Evolutionary conservation across 352 stramenopile genomes (phyloP), one percentile per base, ranked within the genome.

Genomic region (Globisporangium abappressorium): DNA sequence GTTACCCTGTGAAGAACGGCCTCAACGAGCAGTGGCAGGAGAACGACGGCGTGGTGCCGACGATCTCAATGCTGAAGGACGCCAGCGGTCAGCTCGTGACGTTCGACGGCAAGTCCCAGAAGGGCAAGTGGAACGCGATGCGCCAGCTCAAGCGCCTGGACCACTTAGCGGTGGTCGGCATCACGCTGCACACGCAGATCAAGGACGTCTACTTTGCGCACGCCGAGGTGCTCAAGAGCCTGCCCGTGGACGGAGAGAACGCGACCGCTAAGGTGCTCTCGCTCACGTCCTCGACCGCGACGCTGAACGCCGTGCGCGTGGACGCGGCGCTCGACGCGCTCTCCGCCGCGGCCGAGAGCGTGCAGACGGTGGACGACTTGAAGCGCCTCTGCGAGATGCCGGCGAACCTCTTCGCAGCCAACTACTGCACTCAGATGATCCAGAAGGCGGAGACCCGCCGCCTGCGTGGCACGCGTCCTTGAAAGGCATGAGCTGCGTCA

Each of bases 61-160:
- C 79, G 1, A 71, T 80, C 14, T 87, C 77, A 0, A 83, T 85
- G 79, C 51, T 12, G 28, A 76, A 77, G 3, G 79, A 84, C 64
- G 67, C 64, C 14, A 46, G 68, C 0, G 80, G 76, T 3, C 24
- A 59, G 2, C 55, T 57, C 24, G 64, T 78, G 8, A 67, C 61
- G 1, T 87, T 81, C 46, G 65, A 56, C 8, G 75, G 73, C 28
- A 66, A 55, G 2, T 78, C 79, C 14, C 57, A 73, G 58, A 65
- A 77, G 6, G 81, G 81, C 49, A 81, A 77, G 55, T 89, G 81
- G 81, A 84, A 85, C 69, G 54, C 66, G 22, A 84, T 89, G 81
- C 69, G 70, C 12, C 73, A 76, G 65, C 57, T 89, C 14, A 73
- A 79, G 28, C 68, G 67, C 33, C 64, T 89, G 56, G 81, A 89